Evolutionary conservation across 352 stramenopile species (phyloP).

Genomic region (Pythium brassicae): DNA sequence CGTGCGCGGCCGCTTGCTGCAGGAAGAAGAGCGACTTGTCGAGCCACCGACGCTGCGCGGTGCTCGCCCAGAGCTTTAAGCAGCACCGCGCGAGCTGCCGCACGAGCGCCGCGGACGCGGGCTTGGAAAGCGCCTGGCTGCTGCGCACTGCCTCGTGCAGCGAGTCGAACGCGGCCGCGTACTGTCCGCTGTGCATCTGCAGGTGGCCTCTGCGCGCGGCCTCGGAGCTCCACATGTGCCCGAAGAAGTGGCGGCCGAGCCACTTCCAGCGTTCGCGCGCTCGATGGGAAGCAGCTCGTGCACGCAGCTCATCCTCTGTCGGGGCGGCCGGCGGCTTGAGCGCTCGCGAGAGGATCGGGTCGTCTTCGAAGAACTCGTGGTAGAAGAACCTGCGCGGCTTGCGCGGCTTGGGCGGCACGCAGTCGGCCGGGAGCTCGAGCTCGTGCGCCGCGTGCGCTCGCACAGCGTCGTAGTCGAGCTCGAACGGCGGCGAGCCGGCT

Average conservation of each 20-base stretch:
- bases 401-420: constrained; percentile 35
- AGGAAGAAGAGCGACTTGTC: constrained; percentile 46
- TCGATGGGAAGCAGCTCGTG: constrained; percentile 8
- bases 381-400: constrained; percentile 61
- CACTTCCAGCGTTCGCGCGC: constrained; percentile 42
- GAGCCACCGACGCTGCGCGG: constrained; percentile 26
- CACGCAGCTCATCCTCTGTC: constrained; percentile 11
- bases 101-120: constrained; percentile 21
- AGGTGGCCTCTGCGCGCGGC: constrained; percentile 32
- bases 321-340: not conserved
- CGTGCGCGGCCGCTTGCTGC: constrained; percentile 34
- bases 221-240: constrained; percentile 25
- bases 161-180: constrained; percentile 22
- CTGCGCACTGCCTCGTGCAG: constrained; percentile 27
- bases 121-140: constrained; percentile 10
- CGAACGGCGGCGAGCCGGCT: constrained; percentile 25
- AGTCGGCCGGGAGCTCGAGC: constrained; percentile 22
- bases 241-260: constrained; percentile 40
- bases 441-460: constrained; percentile 24
- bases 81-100: constrained; percentile 45
- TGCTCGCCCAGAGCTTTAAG: constrained; percentile 28
- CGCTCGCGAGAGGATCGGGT: constrained; percentile 28
- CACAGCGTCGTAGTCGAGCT: constrained; percentile 55
- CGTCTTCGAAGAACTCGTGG: constrained; percentile 67
- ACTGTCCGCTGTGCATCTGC: constrained; percentile 43